Base-by-base conservation (phyloP, 2,329 filamentous ascomycete species). In the Alternaria sp. region DNA sequence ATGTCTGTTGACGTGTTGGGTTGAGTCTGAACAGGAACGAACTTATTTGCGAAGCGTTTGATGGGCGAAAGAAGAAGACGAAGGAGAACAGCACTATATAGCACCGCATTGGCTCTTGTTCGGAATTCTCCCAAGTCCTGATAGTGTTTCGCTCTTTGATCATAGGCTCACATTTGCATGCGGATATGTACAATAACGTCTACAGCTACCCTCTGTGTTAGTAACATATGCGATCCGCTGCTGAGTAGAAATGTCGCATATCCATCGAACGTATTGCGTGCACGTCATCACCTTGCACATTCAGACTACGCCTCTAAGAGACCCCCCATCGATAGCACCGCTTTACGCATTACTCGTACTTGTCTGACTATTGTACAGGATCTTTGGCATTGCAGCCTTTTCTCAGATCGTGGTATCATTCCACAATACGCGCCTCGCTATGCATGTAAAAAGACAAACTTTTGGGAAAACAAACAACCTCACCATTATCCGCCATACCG, bases 391-490 rank as follows among this genome's bases (percentile, higher is more conserved):
- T 9, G n/a, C 49, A 26, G 49, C 46, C 46, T 24, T 30, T 24
- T 49, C 32, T 26, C 32, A 42, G 26, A 26, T 44, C 22, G 18
- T 59, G 52, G 24, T 44, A 36, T 44, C 32, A 46, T 11, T 20
- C 41, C 38, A 47, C 41, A 18, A 12, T 61, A 26, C 38, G 47
- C 63, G 55, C 63, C 57, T 61, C 57, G 63, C 63, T 63, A 63
- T 65, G 63, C 63, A 60, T 64, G 20, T 38, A 39, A 53, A 46
- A 12, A 38, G 54, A 41, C 28, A 44, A 51, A 43, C 22, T 28
- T 48, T 53, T 57, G 36, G n/a, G 28, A 26, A 46, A 16, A 24
- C 4, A 48, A 49, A n/a, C 36, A 22, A 22, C n/a, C 16, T 55
- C 43, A 9, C 18, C n/a, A n/a, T 41, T 16, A 12, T 28, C 8